Base-by-base conservation (phyloP, 768 basidiomycete species). In the Amyloporia xantha region DNA sequence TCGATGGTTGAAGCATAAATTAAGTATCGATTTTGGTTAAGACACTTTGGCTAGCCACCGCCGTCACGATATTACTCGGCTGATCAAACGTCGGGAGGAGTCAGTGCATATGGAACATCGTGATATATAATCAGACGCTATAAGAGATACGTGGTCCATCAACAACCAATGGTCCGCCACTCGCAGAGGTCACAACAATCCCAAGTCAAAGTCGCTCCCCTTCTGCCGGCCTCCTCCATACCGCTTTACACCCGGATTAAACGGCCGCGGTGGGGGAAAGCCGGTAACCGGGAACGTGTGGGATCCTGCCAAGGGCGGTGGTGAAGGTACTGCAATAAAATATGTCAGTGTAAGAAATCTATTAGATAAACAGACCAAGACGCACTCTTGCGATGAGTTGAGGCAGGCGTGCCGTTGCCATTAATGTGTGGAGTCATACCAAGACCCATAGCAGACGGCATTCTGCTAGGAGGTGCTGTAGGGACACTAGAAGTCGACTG, bases 191-290 rank as follows among this genome's bases (percentile, higher is more conserved):
- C 47, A 71, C 35, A 75, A 55, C 25, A 53, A 62, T 12, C 63
- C 62, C 26, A 78, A 52, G 66, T 88, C 78, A 68, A 90, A 91
- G 48, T 78, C 74, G 57, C 84, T 81, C n/a, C 90, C 90, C 49
- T 72, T 73, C 57, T 71, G 67, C 45, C 81, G 79, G 25, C 86
- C 84, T 60, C 81, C 82, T 11, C 65, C 67, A 61, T 93, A 93
- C 36, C 70, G 69, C 59, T 74, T 84, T 24, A 62, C 56, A 26
- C 62, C 68, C 4, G 64, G 59, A 28, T 62, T 62, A 63, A 90
- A 91, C 23, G 71, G 70, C 35, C 87, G 78, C 3, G 90, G 90
- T 12, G 81, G 80, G 1, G 90, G 90, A 61, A 91, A 90, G 44
- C 82, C 86, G 12, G 71, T 68, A n/a, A 82, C 76, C 5, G 86